phyloP scores from a whole-genome alignment of 805 yeast genomes.

The Saturnispora silvae region DNA sequence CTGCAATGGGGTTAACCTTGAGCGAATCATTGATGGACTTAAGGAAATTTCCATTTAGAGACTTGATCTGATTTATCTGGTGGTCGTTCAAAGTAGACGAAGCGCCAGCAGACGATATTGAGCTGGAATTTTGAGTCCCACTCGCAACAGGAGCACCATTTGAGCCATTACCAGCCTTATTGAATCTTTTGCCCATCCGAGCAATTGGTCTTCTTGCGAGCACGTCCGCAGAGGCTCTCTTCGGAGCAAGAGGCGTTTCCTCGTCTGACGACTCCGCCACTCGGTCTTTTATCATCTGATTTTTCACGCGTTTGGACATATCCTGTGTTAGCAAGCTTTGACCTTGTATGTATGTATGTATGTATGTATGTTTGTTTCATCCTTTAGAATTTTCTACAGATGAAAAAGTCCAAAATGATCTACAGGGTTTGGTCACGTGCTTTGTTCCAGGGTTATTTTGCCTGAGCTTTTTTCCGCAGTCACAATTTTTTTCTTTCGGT shows the following conservation, averaged over 20 bases:
- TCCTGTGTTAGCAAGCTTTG: neutral
- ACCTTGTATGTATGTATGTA: no score
- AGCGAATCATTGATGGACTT: constrained; percentile 35
- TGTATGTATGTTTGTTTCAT: neutral
- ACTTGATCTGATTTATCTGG: constrained; percentile 42
- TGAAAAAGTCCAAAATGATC: neutral
- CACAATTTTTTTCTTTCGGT: constrained; percentile 6
- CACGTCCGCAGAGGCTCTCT: constrained; percentile 48
- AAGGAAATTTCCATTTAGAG: constrained; percentile 53
- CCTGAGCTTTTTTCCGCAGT: neutral
- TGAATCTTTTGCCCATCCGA: constrained; percentile 10
- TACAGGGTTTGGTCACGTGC: constrained; percentile 4
- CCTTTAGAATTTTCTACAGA: neutral
- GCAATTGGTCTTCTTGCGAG: constrained; percentile 64
- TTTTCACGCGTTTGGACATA: constrained; percentile 45
- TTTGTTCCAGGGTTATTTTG: neutral
- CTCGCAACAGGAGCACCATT: neutral
- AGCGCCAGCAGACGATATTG: neutral
- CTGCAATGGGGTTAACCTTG: constrained; percentile 37
- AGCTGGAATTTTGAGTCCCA: no score
- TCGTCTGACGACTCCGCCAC: constrained; percentile 23
- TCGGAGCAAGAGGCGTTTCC: constrained; percentile 28
- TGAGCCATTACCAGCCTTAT: neutral
- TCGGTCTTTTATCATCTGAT: constrained; percentile 41
- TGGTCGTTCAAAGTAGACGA: constrained; percentile 15